Evolutionary conservation across 345 rosid species (phyloP), one percentile per base, ranked within the genome.

Genomic region (Melastoma malabathricum): DNA sequence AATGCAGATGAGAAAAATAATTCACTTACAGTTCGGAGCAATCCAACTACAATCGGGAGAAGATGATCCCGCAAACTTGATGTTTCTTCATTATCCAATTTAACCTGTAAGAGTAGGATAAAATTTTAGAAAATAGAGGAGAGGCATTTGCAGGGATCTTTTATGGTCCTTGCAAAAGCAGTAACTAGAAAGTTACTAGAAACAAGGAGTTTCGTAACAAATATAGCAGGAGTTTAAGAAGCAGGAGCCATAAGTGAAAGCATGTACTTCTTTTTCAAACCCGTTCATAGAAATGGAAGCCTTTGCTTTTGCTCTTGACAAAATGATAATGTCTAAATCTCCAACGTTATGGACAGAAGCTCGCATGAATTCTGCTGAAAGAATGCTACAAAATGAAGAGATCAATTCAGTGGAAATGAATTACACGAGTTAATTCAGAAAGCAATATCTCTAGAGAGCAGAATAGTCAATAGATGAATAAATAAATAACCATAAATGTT

Each of bases 311-410:
- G 84, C 90, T 63, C 69, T 74, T 31, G 80, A 73, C 74, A 88
- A 75, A 50, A 85, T 79, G 61, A 75, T 65, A 15, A 71, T 48
- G 69, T 85, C 94, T 43, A 63, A 61, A 51, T 75, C 78, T 64
- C 90, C 94, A 59, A 75, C 65, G 62, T 79, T 81, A 63, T 81
- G 83, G 67, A 88, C 74, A 53, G 95, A 79, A 73, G 84, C 84
- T 58, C 73, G 90, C 90, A 93, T 73, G 69, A 93, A 93, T 59
- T 93, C 99, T 59, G 88, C 69, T 10, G 90, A 83, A 68, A 93
- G 97, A 57, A 88, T 75, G 72, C 97, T 93, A 72, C 72, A 77
- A 73, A 51, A 70, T 62, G 43, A 63, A 59, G 62, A 49, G 51
- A 46, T 64, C 47, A 55, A 71, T 68, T 60, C 60, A 78, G n/a